These are phyloP conservation scores for Nidularia sp. DNA, from an alignment of 768 basidiomycete species.

Conservation along the genomic window DNA sequence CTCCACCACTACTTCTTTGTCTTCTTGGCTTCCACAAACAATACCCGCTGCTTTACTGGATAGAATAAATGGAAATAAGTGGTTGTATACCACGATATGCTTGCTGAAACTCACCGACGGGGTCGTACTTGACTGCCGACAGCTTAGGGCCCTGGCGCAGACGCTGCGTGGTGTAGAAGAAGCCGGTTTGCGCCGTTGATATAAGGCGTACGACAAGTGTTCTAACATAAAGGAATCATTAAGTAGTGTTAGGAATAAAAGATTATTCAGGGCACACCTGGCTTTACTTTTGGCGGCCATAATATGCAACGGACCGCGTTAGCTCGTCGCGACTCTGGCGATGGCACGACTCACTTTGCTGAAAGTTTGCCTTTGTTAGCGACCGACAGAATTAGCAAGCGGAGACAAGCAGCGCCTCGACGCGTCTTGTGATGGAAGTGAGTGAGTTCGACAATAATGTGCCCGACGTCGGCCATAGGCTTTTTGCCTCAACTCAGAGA, in stretches of 20 bases:
- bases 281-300: constrained; percentile 70
- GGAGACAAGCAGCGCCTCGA: background rate
- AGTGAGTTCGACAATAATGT: background rate
- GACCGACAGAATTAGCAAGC: background rate
- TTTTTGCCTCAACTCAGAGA: background rate
- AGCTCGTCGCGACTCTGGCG: too few species aligned
- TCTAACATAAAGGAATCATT: constrained; percentile 29
- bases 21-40: constrained; percentile 80
- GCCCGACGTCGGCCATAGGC: background rate
- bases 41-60: constrained; percentile 66
- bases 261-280: constrained; percentile 29
- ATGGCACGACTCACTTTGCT: too few species aligned
- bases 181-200: constrained; percentile 89
- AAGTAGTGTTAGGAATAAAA: background rate
- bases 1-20: constrained; percentile 46
- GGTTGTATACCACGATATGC: background rate
- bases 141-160: constrained; percentile 72
- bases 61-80: background rate
- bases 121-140: constrained; percentile 91
- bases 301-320: too few species aligned
- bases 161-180: constrained; percentile 84
- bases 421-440: background rate
- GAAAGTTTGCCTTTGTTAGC: too few species aligned
- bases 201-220: constrained; percentile 84
- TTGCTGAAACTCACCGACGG: constrained; percentile 54